These are phyloP conservation scores for Cryptosporidium parvum DNA, from an alignment of 169 alveolate species.

Conservation along the genomic window DNA sequence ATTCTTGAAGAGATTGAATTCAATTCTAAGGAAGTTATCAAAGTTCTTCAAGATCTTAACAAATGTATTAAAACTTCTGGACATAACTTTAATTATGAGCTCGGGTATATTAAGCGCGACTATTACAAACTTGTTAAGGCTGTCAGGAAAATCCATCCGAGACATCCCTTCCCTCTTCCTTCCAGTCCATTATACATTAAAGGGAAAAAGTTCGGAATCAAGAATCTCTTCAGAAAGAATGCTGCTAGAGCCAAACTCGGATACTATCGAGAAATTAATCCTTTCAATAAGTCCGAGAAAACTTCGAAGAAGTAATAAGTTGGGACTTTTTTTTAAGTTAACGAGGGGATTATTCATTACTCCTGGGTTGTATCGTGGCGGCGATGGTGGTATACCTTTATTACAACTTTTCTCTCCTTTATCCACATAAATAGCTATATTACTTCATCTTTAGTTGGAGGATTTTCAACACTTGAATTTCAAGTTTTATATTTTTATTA, in stretches of 20 bases:
- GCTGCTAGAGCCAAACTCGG: conserved; percentile 50
- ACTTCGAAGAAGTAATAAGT: background rate
- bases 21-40: background rate
- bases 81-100: conserved; percentile 2
- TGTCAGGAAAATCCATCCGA: conserved; percentile 2
- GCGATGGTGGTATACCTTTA: background rate
- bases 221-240: conserved; percentile 42
- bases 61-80: conserved; percentile 6
- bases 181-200: conserved; percentile 72
- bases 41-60: background rate
- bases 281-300: conserved; percentile 15
- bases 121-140: conserved; percentile 25
- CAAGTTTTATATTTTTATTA: background rate
- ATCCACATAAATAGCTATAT: background rate
- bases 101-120: conserved; percentile 5
- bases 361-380: too few species aligned
- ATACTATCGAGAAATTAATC: conserved; percentile 35
- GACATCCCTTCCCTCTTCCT: conserved; percentile 29
- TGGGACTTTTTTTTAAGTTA: too few species aligned
- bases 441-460: background rate
- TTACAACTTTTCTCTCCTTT: background rate
- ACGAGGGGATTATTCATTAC: too few species aligned
- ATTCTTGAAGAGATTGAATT: conserved; percentile 69
- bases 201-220: conserved; percentile 52
- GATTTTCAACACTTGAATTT: background rate